Percentiles rank a stretch among this genome's conserved stretches.
Evolutionary conservation across 768 basidiomycete genomes (phyloP).

Genomic region (Sarcomyxa edulis): DNA sequence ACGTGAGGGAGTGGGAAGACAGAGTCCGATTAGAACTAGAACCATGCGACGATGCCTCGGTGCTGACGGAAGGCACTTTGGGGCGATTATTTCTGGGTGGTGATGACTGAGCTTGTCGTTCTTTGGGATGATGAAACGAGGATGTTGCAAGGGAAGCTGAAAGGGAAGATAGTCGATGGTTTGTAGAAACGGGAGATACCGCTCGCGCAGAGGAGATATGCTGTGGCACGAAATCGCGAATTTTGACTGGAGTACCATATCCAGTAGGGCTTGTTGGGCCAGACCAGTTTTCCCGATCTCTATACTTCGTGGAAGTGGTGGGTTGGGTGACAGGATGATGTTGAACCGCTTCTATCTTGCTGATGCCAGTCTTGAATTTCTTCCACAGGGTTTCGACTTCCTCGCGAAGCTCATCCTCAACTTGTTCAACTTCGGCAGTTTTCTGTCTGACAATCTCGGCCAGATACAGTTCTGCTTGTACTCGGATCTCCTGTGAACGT

Average conservation of each 20-base stretch:
- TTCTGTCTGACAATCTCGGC: constrained; percentile 46
- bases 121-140: constrained; percentile 47
- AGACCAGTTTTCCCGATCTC: constrained; percentile 16
- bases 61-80: not conserved
- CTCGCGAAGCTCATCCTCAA: constrained; percentile 46
- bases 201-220: constrained; percentile 31
- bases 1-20: constrained; percentile 3
- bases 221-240: constrained; percentile 55
- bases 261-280: constrained; percentile 17
- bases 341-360: constrained; percentile 35
- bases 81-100: constrained; percentile 10
- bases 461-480: constrained; percentile 55
- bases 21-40: constrained; percentile 1
- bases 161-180: constrained; percentile 51
- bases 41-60: not conserved
- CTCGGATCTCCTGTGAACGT: constrained; percentile 49
- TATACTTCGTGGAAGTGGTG: constrained; percentile 9
- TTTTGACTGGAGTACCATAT: constrained; percentile 25
- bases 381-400: constrained; percentile 65
- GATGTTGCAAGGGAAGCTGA: constrained; percentile 66
- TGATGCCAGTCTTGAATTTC: constrained; percentile 44
- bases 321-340: constrained; percentile 11
- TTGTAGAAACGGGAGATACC: constrained; percentile 31
- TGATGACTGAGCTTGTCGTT: constrained; percentile 13
- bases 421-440: constrained; percentile 48